These are phyloP conservation scores for Acorus calamus DNA, from an alignment of 106 monocot genomes.

Conservation along the genomic window DNA sequence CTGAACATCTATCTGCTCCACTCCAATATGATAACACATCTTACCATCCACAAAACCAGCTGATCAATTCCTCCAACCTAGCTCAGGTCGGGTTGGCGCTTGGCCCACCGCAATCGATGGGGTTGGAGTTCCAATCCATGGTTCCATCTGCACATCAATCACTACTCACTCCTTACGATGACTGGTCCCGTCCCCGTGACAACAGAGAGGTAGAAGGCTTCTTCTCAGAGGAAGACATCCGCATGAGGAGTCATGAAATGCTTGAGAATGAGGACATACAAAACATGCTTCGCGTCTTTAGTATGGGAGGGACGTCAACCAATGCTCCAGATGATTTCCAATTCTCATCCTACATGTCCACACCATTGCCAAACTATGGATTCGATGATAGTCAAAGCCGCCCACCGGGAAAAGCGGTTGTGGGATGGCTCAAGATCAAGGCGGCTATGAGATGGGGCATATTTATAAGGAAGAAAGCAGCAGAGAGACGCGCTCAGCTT, in stretches of 20 bases:
- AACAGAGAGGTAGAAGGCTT: conserved; percentile 21
- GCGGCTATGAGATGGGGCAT: conserved; percentile 99
- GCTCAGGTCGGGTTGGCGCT: conserved; percentile 22
- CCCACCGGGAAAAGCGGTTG: conserved; percentile 77
- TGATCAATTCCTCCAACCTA: conserved; percentile 11
- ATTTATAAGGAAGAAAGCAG: conserved; percentile 89
- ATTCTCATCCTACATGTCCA: conserved; percentile 44
- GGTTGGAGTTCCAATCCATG: conserved; percentile 10
- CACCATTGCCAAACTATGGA: conserved; percentile 45
- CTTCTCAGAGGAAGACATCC: conserved; percentile 72
- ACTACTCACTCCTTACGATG: conserved; percentile 16
- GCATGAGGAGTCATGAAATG: conserved; percentile 73
- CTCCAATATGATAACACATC: conserved; percentile 35
- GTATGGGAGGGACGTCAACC: conserved; percentile 46
- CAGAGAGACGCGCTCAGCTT: conserved; percentile 80
- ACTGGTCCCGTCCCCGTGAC: conserved; percentile 15
- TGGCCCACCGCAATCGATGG: conserved; percentile 15
- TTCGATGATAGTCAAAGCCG: conserved; percentile 60
- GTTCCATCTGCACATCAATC: conserved; percentile 19
- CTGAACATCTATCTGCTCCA: conserved; percentile 16
- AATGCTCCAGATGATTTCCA: conserved; percentile 47
- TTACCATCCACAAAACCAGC: conserved; percentile 21
- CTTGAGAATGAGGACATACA: conserved; percentile 91
- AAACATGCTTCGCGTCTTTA: conserved; percentile 53
- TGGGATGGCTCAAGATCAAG: conserved; percentile 98